A percentile compares a stretch with the other conserved stretches of the same genome.
phyloP scores from a whole-genome alignment of 2,329 filamentous ascomycete species.

The Colletotrichum gloeosporioides region DNA sequence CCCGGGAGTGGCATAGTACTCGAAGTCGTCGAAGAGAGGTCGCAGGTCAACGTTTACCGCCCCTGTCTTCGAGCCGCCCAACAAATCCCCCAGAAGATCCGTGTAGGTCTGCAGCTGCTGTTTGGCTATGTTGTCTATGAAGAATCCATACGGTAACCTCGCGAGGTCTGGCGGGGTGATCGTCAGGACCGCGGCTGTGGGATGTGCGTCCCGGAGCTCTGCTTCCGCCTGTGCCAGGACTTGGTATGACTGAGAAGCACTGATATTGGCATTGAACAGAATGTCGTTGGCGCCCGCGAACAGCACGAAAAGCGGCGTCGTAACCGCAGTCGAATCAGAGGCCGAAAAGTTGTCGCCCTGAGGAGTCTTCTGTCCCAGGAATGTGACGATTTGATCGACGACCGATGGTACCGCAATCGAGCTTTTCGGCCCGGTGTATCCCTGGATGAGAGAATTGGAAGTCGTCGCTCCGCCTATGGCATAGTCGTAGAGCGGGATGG shows the following conservation, averaged over 20 bases:
- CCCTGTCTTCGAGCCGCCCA: neutral
- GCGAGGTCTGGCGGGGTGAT: slow-evolving; percentile 8
- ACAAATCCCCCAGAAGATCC: neutral
- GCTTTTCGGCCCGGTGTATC: slow-evolving; percentile 2
- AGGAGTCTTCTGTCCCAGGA: neutral
- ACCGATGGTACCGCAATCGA: slow-evolving; percentile 9
- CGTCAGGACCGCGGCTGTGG: neutral
- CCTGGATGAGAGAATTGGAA: slow-evolving; percentile 7
- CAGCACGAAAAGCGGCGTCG: neutral
- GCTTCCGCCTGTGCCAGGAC: neutral
- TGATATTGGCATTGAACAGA: slow-evolving; percentile 12
- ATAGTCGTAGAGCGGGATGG: slow-evolving; percentile 19
- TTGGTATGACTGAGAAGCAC: slow-evolving; percentile 9
- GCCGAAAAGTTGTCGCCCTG: neutral
- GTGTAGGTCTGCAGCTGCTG: neutral
- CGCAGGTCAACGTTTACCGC: neutral
- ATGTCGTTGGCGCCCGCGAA: slow-evolving; percentile 10
- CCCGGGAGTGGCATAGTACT: slow-evolving; percentile 7
- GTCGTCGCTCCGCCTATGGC: slow-evolving; percentile 12
- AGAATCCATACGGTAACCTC: slow-evolving; percentile 2
- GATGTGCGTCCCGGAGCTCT: neutral
- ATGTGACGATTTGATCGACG: neutral
- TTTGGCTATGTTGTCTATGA: neutral
- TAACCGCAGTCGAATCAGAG: neutral
- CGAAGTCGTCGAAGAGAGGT: slow-evolving; percentile 7